Base-by-base conservation (phyloP, 2,329 filamentous ascomycete species). In the Botrytis elliptica region DNA sequence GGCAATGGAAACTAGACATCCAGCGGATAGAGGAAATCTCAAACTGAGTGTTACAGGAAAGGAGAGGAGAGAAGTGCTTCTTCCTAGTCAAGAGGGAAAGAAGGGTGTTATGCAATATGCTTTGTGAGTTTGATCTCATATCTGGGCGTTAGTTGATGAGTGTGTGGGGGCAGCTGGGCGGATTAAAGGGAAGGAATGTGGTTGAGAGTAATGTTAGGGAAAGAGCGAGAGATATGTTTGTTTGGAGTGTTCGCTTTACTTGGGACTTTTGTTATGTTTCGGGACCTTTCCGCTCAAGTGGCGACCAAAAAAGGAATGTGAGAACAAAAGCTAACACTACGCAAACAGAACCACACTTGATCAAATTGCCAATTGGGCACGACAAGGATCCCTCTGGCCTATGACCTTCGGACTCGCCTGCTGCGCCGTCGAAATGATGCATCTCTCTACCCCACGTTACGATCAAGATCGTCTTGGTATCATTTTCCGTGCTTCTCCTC, bases 371-470 rank as follows among this genome's bases (percentile, higher is more conserved):
- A 95, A 95, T 85, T 97, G 93, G 93, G 91, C 90, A 55, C 90
- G 93, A 69, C 92, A 96, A 84, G 89, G 91, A 72, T 97, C 93
- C 25, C 86, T 96, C 70, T 97, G 93, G 93, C 93, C 93, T 78
- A 91, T 97, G 88, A 94, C 92, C 68, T 97, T 97, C 82, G 93
- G 91, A 70, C 91, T 96, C 67, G 93, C 93, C 80, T 97, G 93
- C 88, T 97, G 93, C 83, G 93, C 92, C 83, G 85, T 97, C 81
- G 93, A 97, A 83, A 97, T 97, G 93, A 97, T 97, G 93, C 92
- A 95, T 82, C 87, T 94, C 33, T 96, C 93, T 46, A 94, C 93
- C 75, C 93, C 93, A 22, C 91, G 93, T 52, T 96, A 97, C 88
- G 93, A 97, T 81, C 93, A 96, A 82, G 93, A 97, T 84, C 90